Base-by-base conservation (phyloP, 305 asterid species). In the Andrographis paniculata region DNA sequence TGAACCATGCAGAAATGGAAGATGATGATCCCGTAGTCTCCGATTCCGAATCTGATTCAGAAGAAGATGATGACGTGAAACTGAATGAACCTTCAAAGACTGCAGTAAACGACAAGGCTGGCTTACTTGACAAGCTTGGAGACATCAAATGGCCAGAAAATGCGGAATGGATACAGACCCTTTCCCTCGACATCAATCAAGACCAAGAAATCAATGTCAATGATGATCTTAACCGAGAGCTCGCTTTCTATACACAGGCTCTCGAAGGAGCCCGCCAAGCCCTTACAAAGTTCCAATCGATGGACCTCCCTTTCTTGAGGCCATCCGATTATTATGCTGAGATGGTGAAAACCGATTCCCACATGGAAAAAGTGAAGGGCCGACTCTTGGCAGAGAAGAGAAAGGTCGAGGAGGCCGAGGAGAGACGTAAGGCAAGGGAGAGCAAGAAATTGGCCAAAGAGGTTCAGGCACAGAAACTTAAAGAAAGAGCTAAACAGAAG, bases 361-460 rank as follows among this genome's bases (percentile, higher is more conserved):
- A 84, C 68, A 84, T 88, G 94, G 97, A 66, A 80, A 88, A 79
- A 61, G 84, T 85, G 33, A 89, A 89, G 82, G 80, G 94, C 21
- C 69, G 80, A 6, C 79, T 85, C 9, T 64, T 89, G 61, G 84
- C 93, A 0, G 94, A 79, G 78, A 89, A 89, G 80, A 76, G 52
- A 45, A 70, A 36, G 70, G 45, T 68, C 9, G 94, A 84, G 71
- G 95, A 88, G 53, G 77, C 87, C 0, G 95, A 82, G 50, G 91
- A 88, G 77, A 84, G 97, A 24, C 72, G 77, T 57, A 88, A 88
- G 66, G 65, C 79, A 2, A 67, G 97, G 66, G 95, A 85, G 35
- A 89, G 69, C 67, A 85, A 89, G 62, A 89, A 89, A 69, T 44
- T 89, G 12, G 80, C 98, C 1, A 89, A 85, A 62, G 94, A 85